Percentiles rank a stretch among this genome's conserved stretches.
These are phyloP conservation scores for Mycena epipterygia DNA, from an alignment of 768 basidiomycete genomes.

Conservation along the genomic window DNA sequence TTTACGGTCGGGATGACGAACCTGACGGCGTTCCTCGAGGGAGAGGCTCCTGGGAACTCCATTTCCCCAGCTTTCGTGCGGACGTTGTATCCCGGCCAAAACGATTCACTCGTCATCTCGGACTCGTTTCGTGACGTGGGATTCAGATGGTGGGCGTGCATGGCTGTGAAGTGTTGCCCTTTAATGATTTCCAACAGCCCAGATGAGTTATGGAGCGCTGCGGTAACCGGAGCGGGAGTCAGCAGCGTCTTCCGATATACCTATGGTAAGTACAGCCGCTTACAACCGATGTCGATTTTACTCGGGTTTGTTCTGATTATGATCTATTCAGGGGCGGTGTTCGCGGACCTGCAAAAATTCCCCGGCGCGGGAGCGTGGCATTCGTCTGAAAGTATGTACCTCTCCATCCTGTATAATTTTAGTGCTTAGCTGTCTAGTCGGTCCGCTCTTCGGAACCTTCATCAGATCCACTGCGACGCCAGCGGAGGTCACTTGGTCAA, in stretches of 20 bases:
- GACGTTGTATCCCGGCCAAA: background rate
- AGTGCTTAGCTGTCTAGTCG: slow-evolving; percentile 1
- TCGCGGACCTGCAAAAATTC: slow-evolving; percentile 39
- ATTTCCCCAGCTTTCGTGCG: background rate
- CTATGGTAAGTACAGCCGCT: slow-evolving; percentile 35
- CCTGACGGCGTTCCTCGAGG: slow-evolving; percentile 28
- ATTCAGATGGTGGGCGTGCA: background rate
- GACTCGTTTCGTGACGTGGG: background rate
- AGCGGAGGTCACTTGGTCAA: slow-evolving; percentile 37
- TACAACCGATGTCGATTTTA: too few species aligned
- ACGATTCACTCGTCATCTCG: background rate
- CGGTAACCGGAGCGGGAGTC: slow-evolving; percentile 25
- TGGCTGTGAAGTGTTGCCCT: background rate
- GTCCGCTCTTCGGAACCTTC: slow-evolving; percentile 42
- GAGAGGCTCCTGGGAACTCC: background rate
- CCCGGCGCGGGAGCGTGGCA: slow-evolving; percentile 42
- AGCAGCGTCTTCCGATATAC: slow-evolving; percentile 38
- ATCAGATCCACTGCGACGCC: slow-evolving; percentile 38
- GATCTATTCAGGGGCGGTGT: slow-evolving; percentile 33
- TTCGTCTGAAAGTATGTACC: slow-evolving; percentile 35
- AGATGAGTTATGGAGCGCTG: slow-evolving; percentile 30
- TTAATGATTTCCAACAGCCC: slow-evolving; percentile 20
- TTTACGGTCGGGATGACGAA: slow-evolving; percentile 26
- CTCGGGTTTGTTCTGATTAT: background rate
- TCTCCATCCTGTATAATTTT: background rate